phyloP scores from a whole-genome alignment of 352 stramenopile genomes.

The Pythium phragmiticola region DNA sequence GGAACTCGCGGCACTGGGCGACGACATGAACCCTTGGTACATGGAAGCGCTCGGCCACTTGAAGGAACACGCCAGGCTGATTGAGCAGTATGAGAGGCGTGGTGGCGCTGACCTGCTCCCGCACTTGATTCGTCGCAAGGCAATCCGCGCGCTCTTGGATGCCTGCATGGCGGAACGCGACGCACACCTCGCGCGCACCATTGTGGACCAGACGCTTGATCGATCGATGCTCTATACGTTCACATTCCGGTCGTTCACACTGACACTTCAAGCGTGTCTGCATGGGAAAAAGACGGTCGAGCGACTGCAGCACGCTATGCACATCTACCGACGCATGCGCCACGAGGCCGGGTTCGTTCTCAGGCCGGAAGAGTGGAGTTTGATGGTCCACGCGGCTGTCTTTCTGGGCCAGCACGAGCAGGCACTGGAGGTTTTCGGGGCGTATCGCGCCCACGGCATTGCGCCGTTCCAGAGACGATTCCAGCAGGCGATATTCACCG shows the following conservation, averaged over 20 bases:
- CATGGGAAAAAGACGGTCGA: constrained; percentile 7
- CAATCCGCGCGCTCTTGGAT: constrained; percentile 1
- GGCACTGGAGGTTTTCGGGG: constrained; percentile 45
- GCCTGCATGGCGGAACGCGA: constrained; percentile 13
- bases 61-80: background rate
- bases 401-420: constrained; percentile 33
- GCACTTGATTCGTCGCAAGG: constrained; percentile 12
- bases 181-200: background rate
- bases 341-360: constrained; percentile 44
- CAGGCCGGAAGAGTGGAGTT: constrained; percentile 40
- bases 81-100: constrained; percentile 3
- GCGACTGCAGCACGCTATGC: constrained; percentile 32
- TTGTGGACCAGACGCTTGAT: constrained; percentile 12
- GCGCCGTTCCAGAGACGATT: constrained; percentile 39
- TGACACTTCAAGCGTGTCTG: constrained; percentile 16
- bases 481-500: constrained; percentile 38
- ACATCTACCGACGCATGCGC: constrained; percentile 32
- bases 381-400: constrained; percentile 46
- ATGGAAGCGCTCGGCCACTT: constrained; percentile 10
- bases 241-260: constrained; percentile 1
- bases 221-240: background rate
- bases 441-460: constrained; percentile 37
- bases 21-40: constrained; percentile 12
- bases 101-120: background rate
- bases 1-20: constrained; percentile 6